Evolutionary conservation across 148 eudicot genomes (phyloP).

Genomic region (Nepenthes mirabilis): DNA sequence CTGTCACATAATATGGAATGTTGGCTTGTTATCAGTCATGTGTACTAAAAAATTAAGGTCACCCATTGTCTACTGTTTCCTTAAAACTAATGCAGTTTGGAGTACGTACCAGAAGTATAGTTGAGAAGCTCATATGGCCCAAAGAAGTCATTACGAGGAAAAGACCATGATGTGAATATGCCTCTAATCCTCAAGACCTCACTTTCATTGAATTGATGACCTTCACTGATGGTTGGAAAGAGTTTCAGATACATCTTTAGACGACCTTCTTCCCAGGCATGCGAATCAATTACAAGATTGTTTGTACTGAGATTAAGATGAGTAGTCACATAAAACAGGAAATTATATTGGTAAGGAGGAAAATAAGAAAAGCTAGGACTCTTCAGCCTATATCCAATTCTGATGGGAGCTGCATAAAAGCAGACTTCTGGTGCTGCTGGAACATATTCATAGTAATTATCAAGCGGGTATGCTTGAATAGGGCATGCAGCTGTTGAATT

Average conservation of each 20-base stretch:
- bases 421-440: slow-evolving; percentile 44
- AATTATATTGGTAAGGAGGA: slow-evolving; percentile 36
- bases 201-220: slow-evolving; percentile 35
- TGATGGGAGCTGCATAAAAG: slow-evolving; percentile 82
- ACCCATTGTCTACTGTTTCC: too few relatives aligned
- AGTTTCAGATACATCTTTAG: slow-evolving; percentile 72
- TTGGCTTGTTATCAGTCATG: too few relatives aligned
- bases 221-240: slow-evolving; percentile 33
- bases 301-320: slow-evolving; percentile 37
- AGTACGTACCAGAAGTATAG: slow-evolving; percentile 52
- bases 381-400: slow-evolving; percentile 69
- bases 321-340: slow-evolving; percentile 40
- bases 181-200: slow-evolving; percentile 42
- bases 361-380: slow-evolving; percentile 81
- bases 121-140: slow-evolving; percentile 96
- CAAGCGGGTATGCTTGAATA: slow-evolving; percentile 45
- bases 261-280: slow-evolving; percentile 71
- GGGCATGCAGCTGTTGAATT: slow-evolving; percentile 33
- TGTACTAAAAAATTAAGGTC: too few relatives aligned
- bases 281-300: slow-evolving; percentile 59
- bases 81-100: not conserved
- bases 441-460: slow-evolving; percentile 42
- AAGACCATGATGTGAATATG: slow-evolving; percentile 49
- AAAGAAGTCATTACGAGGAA: slow-evolving; percentile 53
- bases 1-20: too few relatives aligned